Conservation (phyloP, 495 filamentous ascomycete genomes). For the Aspergillus coremiiformis region DNA sequence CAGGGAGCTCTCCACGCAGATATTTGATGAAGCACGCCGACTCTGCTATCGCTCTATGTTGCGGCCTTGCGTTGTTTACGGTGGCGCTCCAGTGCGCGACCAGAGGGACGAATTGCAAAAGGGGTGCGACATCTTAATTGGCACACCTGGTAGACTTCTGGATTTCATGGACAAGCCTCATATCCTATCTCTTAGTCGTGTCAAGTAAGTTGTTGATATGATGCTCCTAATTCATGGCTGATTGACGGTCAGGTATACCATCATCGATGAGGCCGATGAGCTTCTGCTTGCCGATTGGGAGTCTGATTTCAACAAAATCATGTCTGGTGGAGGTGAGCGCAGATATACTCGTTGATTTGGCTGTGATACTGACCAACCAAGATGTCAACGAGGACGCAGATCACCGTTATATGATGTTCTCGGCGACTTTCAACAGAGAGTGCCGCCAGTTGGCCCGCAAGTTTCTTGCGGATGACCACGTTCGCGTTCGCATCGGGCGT, state of each 20-base stretch:
- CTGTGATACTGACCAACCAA: constrained; percentile 20
- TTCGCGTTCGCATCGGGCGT: constrained; percentile 78
- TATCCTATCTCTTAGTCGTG: constrained; percentile 63
- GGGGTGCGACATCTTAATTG: constrained; percentile 87
- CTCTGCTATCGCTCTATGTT: constrained; percentile 92
- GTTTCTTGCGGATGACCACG: constrained; percentile 61
- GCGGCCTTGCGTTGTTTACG: constrained; percentile 86
- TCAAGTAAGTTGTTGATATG: constrained; percentile 47
- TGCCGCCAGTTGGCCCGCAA: constrained; percentile 68
- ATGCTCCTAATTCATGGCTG: constrained; percentile 7
- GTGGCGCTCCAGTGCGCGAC: constrained; percentile 59
- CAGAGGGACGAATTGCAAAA: constrained; percentile 65
- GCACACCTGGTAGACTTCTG: constrained; percentile 74
- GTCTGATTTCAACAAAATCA: constrained; percentile 57
- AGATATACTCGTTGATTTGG: constrained; percentile 5
- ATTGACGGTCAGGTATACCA: constrained; percentile 50
- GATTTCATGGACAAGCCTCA: constrained; percentile 70
- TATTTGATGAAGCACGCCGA: constrained; percentile 86
- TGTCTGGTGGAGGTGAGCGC: constrained; percentile 66
- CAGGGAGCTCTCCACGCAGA: constrained; percentile 85
- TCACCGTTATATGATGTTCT: constrained; percentile 85
- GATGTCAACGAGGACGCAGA: constrained; percentile 72
- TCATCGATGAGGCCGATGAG: constrained; percentile 95
- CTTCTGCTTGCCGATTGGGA: constrained; percentile 74
- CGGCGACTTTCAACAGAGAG: constrained; percentile 78